Base-by-base conservation (phyloP, 2,329 filamentous ascomycete genomes). In the Aspergillus sp. region DNA sequence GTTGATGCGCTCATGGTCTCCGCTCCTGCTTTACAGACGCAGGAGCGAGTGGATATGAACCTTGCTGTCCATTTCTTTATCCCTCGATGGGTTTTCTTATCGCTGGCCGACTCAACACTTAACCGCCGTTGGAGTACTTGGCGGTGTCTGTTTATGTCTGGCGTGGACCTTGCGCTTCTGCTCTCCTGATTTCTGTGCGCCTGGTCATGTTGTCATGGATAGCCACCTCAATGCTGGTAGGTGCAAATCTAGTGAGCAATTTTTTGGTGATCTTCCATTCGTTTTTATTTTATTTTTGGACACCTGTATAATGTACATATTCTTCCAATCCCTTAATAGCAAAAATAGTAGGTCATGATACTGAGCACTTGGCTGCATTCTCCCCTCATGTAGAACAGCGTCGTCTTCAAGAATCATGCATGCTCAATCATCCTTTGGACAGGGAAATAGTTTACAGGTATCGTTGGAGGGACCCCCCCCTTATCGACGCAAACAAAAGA, bases 301-400 rank as follows among this genome's bases (percentile, higher is more conserved):
- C 52, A 50, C 36, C 50, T 61, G 57, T 61, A 56, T 61, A 59
- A 57, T 62, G 55, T 56, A 63, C 56, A 58, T 61, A 63, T 47
- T 45, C 33, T 44, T 49, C 54, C 50, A 51, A 49, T 58, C 26
- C 52, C 44, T 19, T 51, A 36, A 53, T 53, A 36, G 50, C 35
- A 40, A 38, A 49, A 57, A 60, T 57, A 56, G 56, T 55, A 60
- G 51, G 47, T 45, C 38, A 50, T 52, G 47, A 52, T 52, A 30
- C 26, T 30, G 10, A 8, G 26, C 26, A 30, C 26, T 30, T 30
- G 26, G 26, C 26, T 30, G 26, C 26, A 30, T 30, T 38, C 20
- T 17, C 26, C 17, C 11, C 19, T 32, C 45, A 20, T 9, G 9
- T n/a, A 20, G 17, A 17, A n/a, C 35, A 8, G 35, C 14, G 35